Base-by-base conservation (phyloP, 306 rosid genomes). In the Castanopsis chinensis region DNA sequence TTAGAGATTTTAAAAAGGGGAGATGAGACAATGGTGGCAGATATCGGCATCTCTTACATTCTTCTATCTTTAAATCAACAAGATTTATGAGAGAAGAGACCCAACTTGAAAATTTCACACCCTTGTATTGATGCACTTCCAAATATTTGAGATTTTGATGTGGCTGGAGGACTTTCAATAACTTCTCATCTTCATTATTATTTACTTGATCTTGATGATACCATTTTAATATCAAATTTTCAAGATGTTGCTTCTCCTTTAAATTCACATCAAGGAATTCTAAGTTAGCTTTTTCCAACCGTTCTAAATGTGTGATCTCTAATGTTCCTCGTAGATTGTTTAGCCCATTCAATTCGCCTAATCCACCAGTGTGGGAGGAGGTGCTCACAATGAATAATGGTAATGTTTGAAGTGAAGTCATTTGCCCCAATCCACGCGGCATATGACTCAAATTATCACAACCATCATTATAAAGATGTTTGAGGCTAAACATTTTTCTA, bases 161-260 rank as follows among this genome's bases (percentile, higher is more conserved):
- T 30, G 68, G 68, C 32, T 17, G 23, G 20, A 56, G 67, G 4
- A 15, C 33, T 55, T 73, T 30, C 1, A 73, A 0, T 5, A 53
- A 64, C 33, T 73, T 30, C 30, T 55, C 64, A n/a, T 27, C 37
- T 3, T 35, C 41, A 35, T 35, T 5, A 30, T 30, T 55, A 28
- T 32, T 20, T 1, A 11, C 18, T 2, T 30, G n/a, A n/a, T 10
- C 0, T 30, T 3, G 2, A 0, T 0, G 0, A 28, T 10, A 15
- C 76, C 76, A 73, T 0, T 6, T 2, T 6, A 73, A 18, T 30
- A 5, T 5, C 52, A 73, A n/a, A 4, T 9, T 28, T 11, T 3
- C 10, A 58, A 58, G 64, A 25, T n/a, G 23, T 19, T n/a, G 19
- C 64, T 58, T 58, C 8, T 58, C 23, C 11, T 9, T 3, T 25